Evolutionary conservation across 2,329 filamentous ascomycete species (phyloP).

Genomic region (Uncinocarpus reesii): DNA sequence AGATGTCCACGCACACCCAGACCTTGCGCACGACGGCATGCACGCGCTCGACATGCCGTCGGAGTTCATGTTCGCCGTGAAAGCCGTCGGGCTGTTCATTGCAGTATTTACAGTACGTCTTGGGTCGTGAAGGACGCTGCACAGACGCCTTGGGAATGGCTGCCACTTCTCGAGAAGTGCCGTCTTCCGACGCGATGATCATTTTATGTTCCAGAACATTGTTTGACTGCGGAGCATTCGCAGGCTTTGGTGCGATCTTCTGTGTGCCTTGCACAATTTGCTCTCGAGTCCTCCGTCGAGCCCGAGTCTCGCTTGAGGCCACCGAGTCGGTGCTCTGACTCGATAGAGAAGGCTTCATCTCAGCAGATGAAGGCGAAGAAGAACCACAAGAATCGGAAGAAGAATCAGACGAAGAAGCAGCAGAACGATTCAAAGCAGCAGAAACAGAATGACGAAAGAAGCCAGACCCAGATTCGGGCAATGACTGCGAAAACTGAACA

Average conservation of each 20-base stretch:
- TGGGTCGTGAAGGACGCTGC: constrained; percentile 57
- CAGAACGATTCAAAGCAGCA: constrained; percentile 17
- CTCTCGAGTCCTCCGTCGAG: constrained; percentile 39
- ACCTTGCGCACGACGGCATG: constrained; percentile 53
- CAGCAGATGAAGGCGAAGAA: constrained; percentile 33
- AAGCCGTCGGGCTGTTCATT: constrained; percentile 66
- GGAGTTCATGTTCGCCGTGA: constrained; percentile 73
- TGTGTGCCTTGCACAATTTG: constrained; percentile 40
- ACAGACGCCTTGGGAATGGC: constrained; percentile 47
- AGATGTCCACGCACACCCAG: constrained; percentile 53
- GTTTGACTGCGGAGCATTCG: constrained; percentile 25
- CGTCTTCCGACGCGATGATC: constrained; percentile 44
- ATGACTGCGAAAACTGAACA: constrained; percentile 24
- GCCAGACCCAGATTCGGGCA: constrained; percentile 25
- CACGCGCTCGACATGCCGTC: constrained; percentile 56
- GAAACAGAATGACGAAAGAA: constrained; percentile 25
- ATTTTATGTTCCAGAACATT: constrained; percentile 38
- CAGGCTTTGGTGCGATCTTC: constrained; percentile 42
- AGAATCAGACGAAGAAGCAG: constrained; percentile 22
- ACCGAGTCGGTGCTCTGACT: constrained; percentile 38
- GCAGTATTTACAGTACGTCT: constrained; percentile 61
- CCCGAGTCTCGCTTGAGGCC: constrained; percentile 37
- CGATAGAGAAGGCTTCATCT: constrained; percentile 45
- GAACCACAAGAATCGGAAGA: no score
- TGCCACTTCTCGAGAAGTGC: constrained; percentile 46